These are phyloP conservation scores for Kentomonas sorsogonicus DNA, from an alignment of 208 protist genomes.

Conservation along the genomic window DNA sequence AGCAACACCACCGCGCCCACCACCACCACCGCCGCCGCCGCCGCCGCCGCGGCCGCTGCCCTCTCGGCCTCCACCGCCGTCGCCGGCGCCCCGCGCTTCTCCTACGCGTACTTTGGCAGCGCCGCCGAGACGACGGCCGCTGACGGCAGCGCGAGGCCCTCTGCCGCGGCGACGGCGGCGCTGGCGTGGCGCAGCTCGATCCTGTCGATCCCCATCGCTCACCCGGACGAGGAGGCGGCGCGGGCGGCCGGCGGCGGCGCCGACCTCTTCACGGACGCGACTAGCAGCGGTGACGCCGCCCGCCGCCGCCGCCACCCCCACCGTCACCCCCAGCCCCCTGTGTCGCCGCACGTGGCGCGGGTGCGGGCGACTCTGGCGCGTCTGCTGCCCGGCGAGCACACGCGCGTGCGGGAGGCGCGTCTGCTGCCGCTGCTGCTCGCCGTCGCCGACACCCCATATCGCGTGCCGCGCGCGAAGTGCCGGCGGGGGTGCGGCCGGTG, in stretches of 20 bases:
- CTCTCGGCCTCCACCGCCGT: background rate
- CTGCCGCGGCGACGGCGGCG: conserved; percentile 8
- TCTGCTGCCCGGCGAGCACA: too few species aligned
- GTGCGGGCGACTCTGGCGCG: too few species aligned
- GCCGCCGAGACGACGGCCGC: background rate
- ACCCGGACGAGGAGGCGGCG: too few species aligned
- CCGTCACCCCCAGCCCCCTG: too few species aligned
- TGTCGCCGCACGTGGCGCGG: too few species aligned
- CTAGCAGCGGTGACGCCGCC: too few species aligned
- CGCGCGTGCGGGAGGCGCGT: conserved; percentile 22
- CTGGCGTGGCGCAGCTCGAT: conserved; percentile 14
- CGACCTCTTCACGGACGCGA: too few species aligned
- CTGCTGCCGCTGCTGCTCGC: conserved; percentile 34
- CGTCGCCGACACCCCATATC: conserved; percentile 31
- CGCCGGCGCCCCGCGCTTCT: background rate
- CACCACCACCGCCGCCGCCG: background rate
- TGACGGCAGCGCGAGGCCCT: background rate
- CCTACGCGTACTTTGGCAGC: background rate
- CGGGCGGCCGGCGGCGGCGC: too few species aligned
- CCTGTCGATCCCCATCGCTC: too few species aligned
- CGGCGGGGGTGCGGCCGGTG: too few species aligned
- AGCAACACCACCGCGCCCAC: background rate
- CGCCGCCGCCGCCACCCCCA: too few species aligned
- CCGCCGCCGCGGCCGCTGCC: background rate
- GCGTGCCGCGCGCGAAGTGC: conserved; percentile 20